A percentile compares a stretch with the other conserved stretches of the same genome.
These are phyloP conservation scores for Fusarium torulosum DNA, from an alignment of 2,329 filamentous ascomycete species.

Conservation along the genomic window DNA sequence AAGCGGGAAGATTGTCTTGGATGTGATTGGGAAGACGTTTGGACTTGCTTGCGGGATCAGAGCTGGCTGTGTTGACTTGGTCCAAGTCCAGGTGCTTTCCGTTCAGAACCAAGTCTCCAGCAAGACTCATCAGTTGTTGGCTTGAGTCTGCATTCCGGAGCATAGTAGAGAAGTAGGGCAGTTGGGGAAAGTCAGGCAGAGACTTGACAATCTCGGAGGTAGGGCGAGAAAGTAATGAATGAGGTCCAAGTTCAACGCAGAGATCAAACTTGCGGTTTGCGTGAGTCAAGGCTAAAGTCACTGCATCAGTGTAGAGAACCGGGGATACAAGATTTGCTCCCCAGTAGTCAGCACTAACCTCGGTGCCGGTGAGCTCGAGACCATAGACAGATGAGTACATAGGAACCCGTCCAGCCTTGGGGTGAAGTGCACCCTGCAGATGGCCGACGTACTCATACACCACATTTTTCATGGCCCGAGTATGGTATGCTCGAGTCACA, in stretches of 20 bases:
- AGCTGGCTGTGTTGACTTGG: constrained; percentile 32
- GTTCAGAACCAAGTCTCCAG: constrained; percentile 34
- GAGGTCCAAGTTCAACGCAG: constrained; percentile 41
- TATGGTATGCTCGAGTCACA: constrained; percentile 43
- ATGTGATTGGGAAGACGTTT: constrained; percentile 39
- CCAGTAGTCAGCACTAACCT: constrained; percentile 43
- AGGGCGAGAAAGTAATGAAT: constrained; percentile 40
- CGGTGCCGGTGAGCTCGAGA: constrained; percentile 30
- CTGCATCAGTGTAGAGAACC: constrained; percentile 44
- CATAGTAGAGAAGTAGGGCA: constrained; percentile 41
- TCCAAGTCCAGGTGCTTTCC: constrained; percentile 36
- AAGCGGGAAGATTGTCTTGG: constrained; percentile 41
- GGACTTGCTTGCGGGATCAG: constrained; percentile 19
- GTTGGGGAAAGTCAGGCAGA: constrained; percentile 20
- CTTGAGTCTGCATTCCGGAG: constrained; percentile 42
- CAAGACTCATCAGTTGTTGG: constrained; percentile 38
- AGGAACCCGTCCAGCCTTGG: constrained; percentile 30
- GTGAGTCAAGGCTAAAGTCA: constrained; percentile 35
- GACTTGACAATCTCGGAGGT: constrained; percentile 42
- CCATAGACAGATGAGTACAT: constrained; percentile 44
- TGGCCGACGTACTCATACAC: constrained; percentile 35
- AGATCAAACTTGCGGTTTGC: constrained; percentile 32
- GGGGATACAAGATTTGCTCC: constrained; percentile 42
- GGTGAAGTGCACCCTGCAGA: constrained; percentile 28
- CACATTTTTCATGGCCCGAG: constrained; percentile 38